Evolutionary conservation across 495 filamentous ascomycete species (phyloP).

Genomic region (Jackrogersella minutella): DNA sequence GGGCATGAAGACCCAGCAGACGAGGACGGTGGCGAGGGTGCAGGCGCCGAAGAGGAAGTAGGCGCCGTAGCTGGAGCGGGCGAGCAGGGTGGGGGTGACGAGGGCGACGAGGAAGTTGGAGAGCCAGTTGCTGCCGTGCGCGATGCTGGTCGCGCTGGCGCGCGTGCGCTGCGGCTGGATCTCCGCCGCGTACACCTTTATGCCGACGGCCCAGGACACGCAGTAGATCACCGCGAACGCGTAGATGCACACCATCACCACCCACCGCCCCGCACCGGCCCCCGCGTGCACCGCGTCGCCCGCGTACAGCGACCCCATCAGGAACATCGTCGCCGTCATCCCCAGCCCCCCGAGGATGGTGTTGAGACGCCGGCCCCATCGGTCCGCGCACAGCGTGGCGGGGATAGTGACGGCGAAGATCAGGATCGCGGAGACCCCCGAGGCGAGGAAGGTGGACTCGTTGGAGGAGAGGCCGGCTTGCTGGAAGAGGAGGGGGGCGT

Average conservation of each 20-base stretch:
- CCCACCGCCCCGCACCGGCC: constrained; percentile 60
- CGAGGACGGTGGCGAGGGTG: constrained; percentile 57
- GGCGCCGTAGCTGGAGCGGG: constrained; percentile 60
- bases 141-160: constrained; percentile 59
- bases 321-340: constrained; percentile 46
- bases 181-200: constrained; percentile 63
- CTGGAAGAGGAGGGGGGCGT: constrained; percentile 62
- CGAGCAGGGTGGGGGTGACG: constrained; percentile 68
- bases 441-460: constrained; percentile 59
- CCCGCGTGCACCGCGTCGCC: constrained; percentile 54
- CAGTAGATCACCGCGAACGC: constrained; percentile 49
- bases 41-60: constrained; percentile 68
- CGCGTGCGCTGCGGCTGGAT: constrained; percentile 64
- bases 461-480: constrained; percentile 56
- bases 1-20: constrained; percentile 65
- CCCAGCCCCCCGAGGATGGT: constrained; percentile 64
- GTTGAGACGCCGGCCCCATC: constrained; percentile 67
- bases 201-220: constrained; percentile 61
- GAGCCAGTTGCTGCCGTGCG: constrained; percentile 44
- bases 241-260: constrained; percentile 63
- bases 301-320: constrained; percentile 58
- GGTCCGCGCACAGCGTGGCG: constrained; percentile 64
- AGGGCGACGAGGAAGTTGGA: constrained; percentile 71
- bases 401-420: constrained; percentile 59
- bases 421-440: constrained; percentile 60